These are phyloP conservation scores for Claviceps capensis DNA, from an alignment of 2,329 filamentous ascomycete species.

Conservation along the genomic window DNA sequence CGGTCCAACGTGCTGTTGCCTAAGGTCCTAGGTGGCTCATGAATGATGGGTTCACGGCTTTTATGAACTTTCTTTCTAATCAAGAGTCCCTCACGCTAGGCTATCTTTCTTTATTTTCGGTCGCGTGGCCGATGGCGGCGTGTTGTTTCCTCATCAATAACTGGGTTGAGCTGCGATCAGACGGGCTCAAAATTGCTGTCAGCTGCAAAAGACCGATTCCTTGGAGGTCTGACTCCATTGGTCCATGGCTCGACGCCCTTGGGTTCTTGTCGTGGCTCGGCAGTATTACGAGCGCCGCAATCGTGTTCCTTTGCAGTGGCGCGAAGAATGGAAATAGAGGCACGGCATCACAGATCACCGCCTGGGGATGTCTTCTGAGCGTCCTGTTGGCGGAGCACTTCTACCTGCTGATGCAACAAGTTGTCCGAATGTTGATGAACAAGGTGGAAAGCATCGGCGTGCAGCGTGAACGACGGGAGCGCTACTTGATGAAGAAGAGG, in stretches of 20 bases:
- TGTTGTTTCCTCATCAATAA: conserved; percentile 87
- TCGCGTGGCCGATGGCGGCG: conserved; percentile 87
- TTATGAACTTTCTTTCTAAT: conserved; percentile 2
- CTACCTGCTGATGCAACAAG: conserved; percentile 65
- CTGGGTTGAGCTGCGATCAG: conserved; percentile 86
- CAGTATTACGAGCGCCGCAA: conserved; percentile 70
- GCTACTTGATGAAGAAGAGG: conserved; percentile 66
- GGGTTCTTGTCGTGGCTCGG: conserved; percentile 91
- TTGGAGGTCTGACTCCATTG: conserved; percentile 83
- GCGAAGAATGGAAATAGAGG: conserved; percentile 51
- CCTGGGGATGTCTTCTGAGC: conserved; percentile 67
- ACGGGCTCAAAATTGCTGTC: conserved; percentile 86
- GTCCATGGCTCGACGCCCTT: conserved; percentile 77
- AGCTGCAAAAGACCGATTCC: conserved; percentile 83
- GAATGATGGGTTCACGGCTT: not conserved
- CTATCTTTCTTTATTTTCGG: conserved; percentile 81
- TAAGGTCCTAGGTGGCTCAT: too few species aligned
- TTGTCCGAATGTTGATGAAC: conserved; percentile 56
- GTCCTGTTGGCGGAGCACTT: conserved; percentile 82
- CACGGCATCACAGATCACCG: conserved; percentile 55
- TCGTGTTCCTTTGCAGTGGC: conserved; percentile 79
- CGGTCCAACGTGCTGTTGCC: too few species aligned
- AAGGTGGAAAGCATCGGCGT: conserved; percentile 78
- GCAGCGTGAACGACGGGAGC: conserved; percentile 71
- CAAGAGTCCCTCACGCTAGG: conserved; percentile 35